phyloP scores from a whole-genome alignment of 2,329 filamentous ascomycete genomes.

The Cercospora sojina region DNA sequence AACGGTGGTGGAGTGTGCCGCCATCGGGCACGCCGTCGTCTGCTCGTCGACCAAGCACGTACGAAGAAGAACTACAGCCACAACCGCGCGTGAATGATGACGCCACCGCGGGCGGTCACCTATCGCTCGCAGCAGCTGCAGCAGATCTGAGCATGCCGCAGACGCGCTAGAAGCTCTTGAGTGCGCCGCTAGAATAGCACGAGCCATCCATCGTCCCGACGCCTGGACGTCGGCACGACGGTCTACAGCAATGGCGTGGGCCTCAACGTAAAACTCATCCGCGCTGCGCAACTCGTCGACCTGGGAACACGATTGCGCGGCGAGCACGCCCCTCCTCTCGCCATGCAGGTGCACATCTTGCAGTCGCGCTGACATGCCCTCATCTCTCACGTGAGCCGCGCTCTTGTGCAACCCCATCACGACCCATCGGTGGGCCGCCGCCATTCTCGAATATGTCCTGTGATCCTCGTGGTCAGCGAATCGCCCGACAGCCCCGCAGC shows the following conservation, averaged over 20 bases:
- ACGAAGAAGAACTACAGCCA: neutral
- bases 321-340: neutral
- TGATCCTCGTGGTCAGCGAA: conserved; percentile 13
- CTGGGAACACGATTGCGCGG: neutral
- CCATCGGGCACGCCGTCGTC: neutral
- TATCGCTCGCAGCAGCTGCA: neutral
- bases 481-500: neutral
- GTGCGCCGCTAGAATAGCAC: neutral
- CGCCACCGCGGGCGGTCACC: neutral
- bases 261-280: neutral
- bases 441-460: conserved; percentile 76
- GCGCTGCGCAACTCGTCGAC: neutral
- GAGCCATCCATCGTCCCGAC: neutral
- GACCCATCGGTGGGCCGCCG: conserved; percentile 55
- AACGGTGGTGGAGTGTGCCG: neutral
- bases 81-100: neutral
- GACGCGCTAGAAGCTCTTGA: conserved; percentile 3
- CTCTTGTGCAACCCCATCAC: conserved; percentile 4
- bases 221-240: neutral
- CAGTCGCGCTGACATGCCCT: neutral
- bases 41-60: neutral
- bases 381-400: conserved; percentile 4
- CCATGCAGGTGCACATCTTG: neutral
- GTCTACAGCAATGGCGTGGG: neutral
- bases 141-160: neutral